Conservation (phyloP, 768 basidiomycete species). For the Russula ochroleuca region DNA sequence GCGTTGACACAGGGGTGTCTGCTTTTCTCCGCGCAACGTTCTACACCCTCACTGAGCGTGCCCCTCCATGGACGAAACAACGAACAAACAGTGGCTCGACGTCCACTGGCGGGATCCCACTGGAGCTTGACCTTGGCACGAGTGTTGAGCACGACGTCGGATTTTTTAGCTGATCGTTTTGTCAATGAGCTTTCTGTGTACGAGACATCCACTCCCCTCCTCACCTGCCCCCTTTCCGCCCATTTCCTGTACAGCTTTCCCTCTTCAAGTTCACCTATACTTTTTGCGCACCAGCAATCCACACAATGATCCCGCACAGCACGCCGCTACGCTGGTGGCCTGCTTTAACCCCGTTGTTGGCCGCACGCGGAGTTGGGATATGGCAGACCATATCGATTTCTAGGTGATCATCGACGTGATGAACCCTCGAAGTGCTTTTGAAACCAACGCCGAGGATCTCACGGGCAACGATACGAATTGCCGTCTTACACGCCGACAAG, state of each 20-base stretch:
- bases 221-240: background rate
- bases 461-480: slow-evolving; percentile 63
- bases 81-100: slow-evolving; percentile 51
- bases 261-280: background rate
- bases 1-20: no score
- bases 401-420: slow-evolving; percentile 77
- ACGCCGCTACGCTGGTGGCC: slow-evolving; percentile 47
- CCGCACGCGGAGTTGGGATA: slow-evolving; percentile 67
- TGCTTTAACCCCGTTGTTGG: slow-evolving; percentile 59
- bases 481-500: slow-evolving; percentile 59
- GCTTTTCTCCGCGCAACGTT: slow-evolving; percentile 33
- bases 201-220: slow-evolving; percentile 31
- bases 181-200: slow-evolving; percentile 57
- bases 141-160: slow-evolving; percentile 64
- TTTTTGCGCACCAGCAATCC: slow-evolving; percentile 45
- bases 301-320: slow-evolving; percentile 50
- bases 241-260: background rate
- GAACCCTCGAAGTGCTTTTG: slow-evolving; percentile 51
- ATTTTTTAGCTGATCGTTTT: slow-evolving; percentile 65
- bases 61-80: slow-evolving; percentile 39
- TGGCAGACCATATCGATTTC: slow-evolving; percentile 55
- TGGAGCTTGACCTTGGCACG: slow-evolving; percentile 40
- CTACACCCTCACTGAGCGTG: no score
- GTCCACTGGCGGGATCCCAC: slow-evolving; percentile 49
- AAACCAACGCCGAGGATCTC: slow-evolving; percentile 36